Base-by-base conservation (phyloP, 2,329 filamentous ascomycete species). In the Clonostachys rhizophaga region DNA sequence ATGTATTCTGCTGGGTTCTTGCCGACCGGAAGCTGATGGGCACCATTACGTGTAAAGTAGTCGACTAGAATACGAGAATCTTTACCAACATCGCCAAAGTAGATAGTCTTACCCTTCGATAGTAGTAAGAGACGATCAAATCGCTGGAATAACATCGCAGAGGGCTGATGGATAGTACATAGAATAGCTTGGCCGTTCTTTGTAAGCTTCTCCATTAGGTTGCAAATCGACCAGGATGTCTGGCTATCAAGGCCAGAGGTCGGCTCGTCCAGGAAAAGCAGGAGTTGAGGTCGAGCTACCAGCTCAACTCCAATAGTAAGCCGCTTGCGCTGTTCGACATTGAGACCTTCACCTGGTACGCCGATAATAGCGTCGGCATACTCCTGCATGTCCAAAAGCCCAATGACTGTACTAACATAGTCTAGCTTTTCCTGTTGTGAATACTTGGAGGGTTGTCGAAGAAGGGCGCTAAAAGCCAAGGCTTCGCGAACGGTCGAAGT, bases 231-330 rank as follows among this genome's bases (percentile, higher is more conserved):
- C 89, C 89, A 96, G 1, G 91, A 92, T 2, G 91, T 95, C 66
- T 96, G 91, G 2, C 70, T 73, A 67, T 96, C 91, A 17, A 96
- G 82, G 72, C 91, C 91, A 24, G 91, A 96, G 4, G 91, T 96
- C 11, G 91, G 91, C 66, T 96, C 91, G 58, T 96, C 92, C 36
- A 96, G 81, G 71, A 96, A 96, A 42, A 96, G 81, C 50, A 96
- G 76, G 44, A 96, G 76, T 36, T 89, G 84, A 6, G 92, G 92
- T 70, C 94, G 96, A 7, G 92, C 92, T 39, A 90, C 91, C 18
- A 97, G 78, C 64, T 97, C 92, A 14, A 97, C 91, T 66, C 90
- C 92, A 53, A 97, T 96, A 0, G 91, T 96, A 7, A 96, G 76
- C 58, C 90, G 87, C 53, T 75, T 75, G 2, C 70, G 60, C 47